A percentile compares a stretch with the other conserved stretches of the same genome.
Conservation (phyloP, 1,284 basidiomycete species). For the Ganoderma lingzhi region DNA sequence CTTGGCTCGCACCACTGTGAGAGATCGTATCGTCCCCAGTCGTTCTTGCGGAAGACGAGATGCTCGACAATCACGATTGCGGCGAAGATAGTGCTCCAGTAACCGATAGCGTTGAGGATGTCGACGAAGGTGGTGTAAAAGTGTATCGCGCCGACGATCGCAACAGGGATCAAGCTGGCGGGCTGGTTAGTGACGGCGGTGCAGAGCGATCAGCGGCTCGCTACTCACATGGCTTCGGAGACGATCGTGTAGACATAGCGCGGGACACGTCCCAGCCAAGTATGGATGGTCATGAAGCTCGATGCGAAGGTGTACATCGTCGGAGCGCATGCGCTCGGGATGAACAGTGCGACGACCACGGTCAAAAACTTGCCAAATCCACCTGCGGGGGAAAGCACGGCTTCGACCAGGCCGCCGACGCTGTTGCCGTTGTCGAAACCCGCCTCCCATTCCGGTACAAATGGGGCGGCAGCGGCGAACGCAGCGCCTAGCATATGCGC, state of each 20-base stretch:
- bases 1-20: constrained; percentile 49
- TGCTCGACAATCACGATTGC: constrained; percentile 66
- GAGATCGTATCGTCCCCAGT: constrained; percentile 46
- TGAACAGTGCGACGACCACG: constrained; percentile 61
- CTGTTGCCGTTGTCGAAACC: constrained; percentile 64
- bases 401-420: constrained; percentile 58
- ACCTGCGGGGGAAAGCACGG: constrained; percentile 53
- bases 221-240: constrained; percentile 71
- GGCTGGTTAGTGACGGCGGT: constrained; percentile 6
- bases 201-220: constrained; percentile 28
- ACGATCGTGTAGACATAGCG: constrained; percentile 77
- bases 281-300: constrained; percentile 72
- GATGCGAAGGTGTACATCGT: constrained; percentile 84
- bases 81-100: constrained; percentile 64
- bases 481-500: constrained; percentile 73
- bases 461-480: constrained; percentile 65
- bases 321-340: constrained; percentile 68
- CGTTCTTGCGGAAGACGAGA: constrained; percentile 56
- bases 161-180: constrained; percentile 62
- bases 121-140: constrained; percentile 68
- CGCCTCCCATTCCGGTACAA: constrained; percentile 64
- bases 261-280: constrained; percentile 66
- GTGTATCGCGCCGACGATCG: constrained; percentile 63
- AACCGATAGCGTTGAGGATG: constrained; percentile 65
- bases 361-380: constrained; percentile 68